Evolutionary conservation across 352 stramenopile genomes (phyloP), one percentile per base, ranked within the genome.

Genomic region (Pythium grandisporangium): DNA sequence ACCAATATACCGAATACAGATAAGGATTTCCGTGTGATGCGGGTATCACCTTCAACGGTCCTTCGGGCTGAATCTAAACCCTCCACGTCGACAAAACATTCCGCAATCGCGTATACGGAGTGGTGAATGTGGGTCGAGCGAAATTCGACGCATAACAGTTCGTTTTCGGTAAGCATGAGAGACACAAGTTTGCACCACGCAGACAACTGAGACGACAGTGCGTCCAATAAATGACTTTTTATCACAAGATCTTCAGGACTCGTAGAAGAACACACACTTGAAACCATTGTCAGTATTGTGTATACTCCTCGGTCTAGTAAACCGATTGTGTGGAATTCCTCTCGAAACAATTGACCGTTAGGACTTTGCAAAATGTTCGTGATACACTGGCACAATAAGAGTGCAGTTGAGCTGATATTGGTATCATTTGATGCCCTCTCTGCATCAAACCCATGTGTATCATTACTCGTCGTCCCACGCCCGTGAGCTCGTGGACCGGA

Each of bases 231-330:
- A n/a, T n/a, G n/a, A n/a, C n/a, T n/a, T n/a, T n/a, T n/a, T n/a
- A n/a, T n/a, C n/a, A n/a, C n/a, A n/a, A n/a, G n/a, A n/a, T n/a
- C n/a, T n/a, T n/a, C n/a, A n/a, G n/a, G n/a, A n/a, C n/a, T n/a
- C n/a, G n/a, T n/a, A 33, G 42, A 45, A 16, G 33, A 59, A 7
- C 84, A 43, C 1, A 51, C 61, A 25, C 58, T 70, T 27, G 72
- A 51, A 41, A 84, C 63, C 30, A 78, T 67, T 10, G 63, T 51
- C 17, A 89, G 42, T 37, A 66, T 62, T 30, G 52, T 34, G 38
- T 83, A 84, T 13, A 86, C 37, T 1, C 70, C 74, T 24, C 74
- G 55, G 30, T 91, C 77, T 19, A 91, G 58, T 4, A 91, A 30
- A 27, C 74, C 74, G 34, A 72, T 79, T 1, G 53, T 48, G 21